phyloP scores from a whole-genome alignment of 371 early-diverging fungal genomes.

The Actinomucor elegans region DNA sequence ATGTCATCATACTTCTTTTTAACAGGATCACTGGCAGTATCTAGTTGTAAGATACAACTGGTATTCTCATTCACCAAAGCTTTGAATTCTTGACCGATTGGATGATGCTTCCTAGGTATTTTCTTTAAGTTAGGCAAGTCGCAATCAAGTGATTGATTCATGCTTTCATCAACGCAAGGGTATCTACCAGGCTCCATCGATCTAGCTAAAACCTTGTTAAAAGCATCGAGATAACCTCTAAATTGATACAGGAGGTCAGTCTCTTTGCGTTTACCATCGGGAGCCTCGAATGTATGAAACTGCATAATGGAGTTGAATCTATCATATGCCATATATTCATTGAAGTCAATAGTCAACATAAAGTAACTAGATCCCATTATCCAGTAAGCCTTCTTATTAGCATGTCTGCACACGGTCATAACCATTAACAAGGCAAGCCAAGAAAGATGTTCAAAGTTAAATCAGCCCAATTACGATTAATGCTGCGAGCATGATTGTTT shows the following conservation, averaged over 20 bases:
- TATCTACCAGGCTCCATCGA: neutral
- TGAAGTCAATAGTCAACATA: too few relatives aligned
- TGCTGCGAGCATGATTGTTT: too few relatives aligned
- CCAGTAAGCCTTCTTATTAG: too few relatives aligned
- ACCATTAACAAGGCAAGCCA: neutral
- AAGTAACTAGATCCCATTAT: neutral
- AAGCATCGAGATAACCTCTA: neutral
- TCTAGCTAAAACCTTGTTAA: neutral
- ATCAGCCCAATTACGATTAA: too few relatives aligned
- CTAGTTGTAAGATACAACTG: too few relatives aligned
- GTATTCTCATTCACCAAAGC: too few relatives aligned
- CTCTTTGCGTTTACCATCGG: too few relatives aligned
- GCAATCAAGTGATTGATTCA: slow-evolving; percentile 15
- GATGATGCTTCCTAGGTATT: slow-evolving; percentile 12
- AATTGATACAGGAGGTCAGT: neutral
- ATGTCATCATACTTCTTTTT: too few relatives aligned
- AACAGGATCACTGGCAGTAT: neutral
- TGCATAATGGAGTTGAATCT: too few relatives aligned
- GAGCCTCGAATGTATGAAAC: neutral
- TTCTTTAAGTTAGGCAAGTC: slow-evolving; percentile 11
- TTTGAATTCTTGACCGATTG: slow-evolving; percentile 16
- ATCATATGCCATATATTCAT: too few relatives aligned
- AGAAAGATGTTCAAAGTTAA: too few relatives aligned
- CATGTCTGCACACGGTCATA: neutral
- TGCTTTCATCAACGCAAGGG: slow-evolving; percentile 11